phyloP scores from a whole-genome alignment of 2,329 filamentous ascomycete genomes.

The Sodiomyces alkalinus region DNA sequence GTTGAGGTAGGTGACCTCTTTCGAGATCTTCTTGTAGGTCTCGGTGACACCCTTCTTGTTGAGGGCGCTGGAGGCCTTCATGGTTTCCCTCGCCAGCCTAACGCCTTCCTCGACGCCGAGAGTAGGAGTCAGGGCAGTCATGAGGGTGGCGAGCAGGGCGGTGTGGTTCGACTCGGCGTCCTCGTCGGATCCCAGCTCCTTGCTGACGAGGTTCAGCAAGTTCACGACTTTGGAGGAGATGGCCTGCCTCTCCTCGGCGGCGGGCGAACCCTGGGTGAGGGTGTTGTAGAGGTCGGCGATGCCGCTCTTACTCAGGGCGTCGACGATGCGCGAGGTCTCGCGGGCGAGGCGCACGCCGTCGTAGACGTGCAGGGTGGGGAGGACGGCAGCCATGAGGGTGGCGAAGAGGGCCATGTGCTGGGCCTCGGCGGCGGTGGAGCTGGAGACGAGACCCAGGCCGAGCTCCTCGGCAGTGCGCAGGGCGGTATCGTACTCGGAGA shows the following conservation, averaged over 20 bases:
- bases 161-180: slow-evolving; percentile 89
- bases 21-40: slow-evolving; percentile 51
- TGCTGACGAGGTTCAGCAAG: slow-evolving; percentile 64
- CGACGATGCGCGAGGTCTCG: slow-evolving; percentile 69
- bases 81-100: slow-evolving; percentile 66
- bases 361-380: slow-evolving; percentile 79
- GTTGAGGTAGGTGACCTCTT: slow-evolving; percentile 44
- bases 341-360: slow-evolving; percentile 72
- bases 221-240: slow-evolving; percentile 56
- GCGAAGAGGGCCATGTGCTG: slow-evolving; percentile 93
- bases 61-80: slow-evolving; percentile 65
- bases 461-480: slow-evolving; percentile 78
- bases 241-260: slow-evolving; percentile 55
- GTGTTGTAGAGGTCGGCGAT: slow-evolving; percentile 55
- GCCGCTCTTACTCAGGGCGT: slow-evolving; percentile 59
- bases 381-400: slow-evolving; percentile 60
- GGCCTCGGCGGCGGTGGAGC: slow-evolving; percentile 73
- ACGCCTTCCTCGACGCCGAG: slow-evolving; percentile 84
- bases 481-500: slow-evolving; percentile 74
- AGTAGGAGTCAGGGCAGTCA: slow-evolving; percentile 63
- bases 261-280: slow-evolving; percentile 44
- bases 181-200: slow-evolving; percentile 85
- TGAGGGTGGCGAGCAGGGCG: slow-evolving; percentile 67
- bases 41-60: slow-evolving; percentile 55
- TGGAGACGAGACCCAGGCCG: slow-evolving; percentile 72